These are phyloP conservation scores for Talaromyces albobiverticillius DNA, from an alignment of 2,329 filamentous ascomycete species.

Conservation along the genomic window DNA sequence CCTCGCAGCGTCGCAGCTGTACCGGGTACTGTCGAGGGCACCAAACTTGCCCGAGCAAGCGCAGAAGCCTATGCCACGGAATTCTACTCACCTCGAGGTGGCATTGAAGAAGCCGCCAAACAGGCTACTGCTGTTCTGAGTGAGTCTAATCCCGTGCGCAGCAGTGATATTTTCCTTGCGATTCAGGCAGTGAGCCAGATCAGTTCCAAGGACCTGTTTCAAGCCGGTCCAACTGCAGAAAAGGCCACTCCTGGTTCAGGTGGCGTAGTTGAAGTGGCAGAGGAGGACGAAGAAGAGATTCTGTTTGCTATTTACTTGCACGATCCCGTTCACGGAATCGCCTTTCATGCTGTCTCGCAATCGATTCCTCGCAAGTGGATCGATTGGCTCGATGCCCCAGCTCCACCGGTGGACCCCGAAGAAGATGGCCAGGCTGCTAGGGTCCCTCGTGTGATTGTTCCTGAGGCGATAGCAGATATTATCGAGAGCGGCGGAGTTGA, in stretches of 20 bases:
- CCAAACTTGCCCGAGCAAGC: constrained; percentile 83
- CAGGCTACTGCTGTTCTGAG: constrained; percentile 75
- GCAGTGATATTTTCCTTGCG: constrained; percentile 92
- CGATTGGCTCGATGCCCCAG: constrained; percentile 79
- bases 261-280: constrained; percentile 32
- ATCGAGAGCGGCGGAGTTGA: constrained; percentile 74
- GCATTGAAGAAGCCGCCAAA: constrained; percentile 74
- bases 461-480: constrained; percentile 84
- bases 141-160: constrained; percentile 85
- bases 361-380: constrained; percentile 80
- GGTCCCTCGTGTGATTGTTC: constrained; percentile 46
- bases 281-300: constrained; percentile 55
- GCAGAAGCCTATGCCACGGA: constrained; percentile 85
- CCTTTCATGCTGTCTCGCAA: constrained; percentile 81
- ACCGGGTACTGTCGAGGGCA: constrained; percentile 77
- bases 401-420: constrained; percentile 36
- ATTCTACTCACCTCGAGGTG: constrained; percentile 75
- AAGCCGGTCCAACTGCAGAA: constrained; percentile 49
- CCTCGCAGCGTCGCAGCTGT: constrained; percentile 75
- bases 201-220: constrained; percentile 65
- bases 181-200: constrained; percentile 78
- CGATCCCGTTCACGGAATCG: constrained; percentile 88
- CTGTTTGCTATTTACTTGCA: constrained; percentile 75
- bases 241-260: constrained; percentile 25
- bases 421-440: constrained; percentile 35